Percentiles rank a stretch among this genome's conserved stretches.
Conservation (phyloP, 768 basidiomycete species). For the Tremella mesenterica region DNA sequence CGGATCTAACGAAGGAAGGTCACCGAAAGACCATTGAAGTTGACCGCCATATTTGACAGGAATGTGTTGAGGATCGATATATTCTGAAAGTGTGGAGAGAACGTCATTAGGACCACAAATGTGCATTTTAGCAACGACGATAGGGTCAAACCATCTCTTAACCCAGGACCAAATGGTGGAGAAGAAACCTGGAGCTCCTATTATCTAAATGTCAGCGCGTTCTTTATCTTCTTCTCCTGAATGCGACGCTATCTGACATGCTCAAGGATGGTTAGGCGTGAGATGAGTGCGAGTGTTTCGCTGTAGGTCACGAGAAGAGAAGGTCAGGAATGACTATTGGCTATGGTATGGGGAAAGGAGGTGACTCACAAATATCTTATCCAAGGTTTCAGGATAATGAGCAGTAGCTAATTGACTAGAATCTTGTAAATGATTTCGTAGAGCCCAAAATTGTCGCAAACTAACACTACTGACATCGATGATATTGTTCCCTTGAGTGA, state of each 20-base stretch:
- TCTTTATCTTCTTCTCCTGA: no score
- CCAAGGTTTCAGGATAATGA: conserved; percentile 20
- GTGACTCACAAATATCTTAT: conserved; percentile 15
- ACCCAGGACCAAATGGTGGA: conserved; percentile 77
- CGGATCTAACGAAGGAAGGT: conserved; percentile 58
- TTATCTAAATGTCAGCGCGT: conserved; percentile 44
- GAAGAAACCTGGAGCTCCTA: conserved; percentile 77
- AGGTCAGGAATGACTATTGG: not conserved
- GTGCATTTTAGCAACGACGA: conserved; percentile 67
- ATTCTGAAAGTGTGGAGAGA: conserved; percentile 47
- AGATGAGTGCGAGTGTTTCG: not conserved
- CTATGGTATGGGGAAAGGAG: not conserved
- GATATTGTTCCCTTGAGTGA: conserved; percentile 17
- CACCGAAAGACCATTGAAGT: conserved; percentile 61
- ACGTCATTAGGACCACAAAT: conserved; percentile 47
- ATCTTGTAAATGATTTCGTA: conserved; percentile 19
- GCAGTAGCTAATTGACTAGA: conserved; percentile 14
- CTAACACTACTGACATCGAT: conserved; percentile 15
- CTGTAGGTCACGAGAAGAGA: no score
- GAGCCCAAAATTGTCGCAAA: conserved; percentile 15
- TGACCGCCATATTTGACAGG: conserved; percentile 67
- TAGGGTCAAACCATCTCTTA: conserved; percentile 67
- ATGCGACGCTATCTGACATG: not conserved
- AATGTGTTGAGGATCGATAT: conserved; percentile 52
- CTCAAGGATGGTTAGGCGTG: not conserved